These are phyloP conservation scores for Xylariaceae sp. DNA, from an alignment of 2,329 filamentous ascomycete species.

Conservation along the genomic window DNA sequence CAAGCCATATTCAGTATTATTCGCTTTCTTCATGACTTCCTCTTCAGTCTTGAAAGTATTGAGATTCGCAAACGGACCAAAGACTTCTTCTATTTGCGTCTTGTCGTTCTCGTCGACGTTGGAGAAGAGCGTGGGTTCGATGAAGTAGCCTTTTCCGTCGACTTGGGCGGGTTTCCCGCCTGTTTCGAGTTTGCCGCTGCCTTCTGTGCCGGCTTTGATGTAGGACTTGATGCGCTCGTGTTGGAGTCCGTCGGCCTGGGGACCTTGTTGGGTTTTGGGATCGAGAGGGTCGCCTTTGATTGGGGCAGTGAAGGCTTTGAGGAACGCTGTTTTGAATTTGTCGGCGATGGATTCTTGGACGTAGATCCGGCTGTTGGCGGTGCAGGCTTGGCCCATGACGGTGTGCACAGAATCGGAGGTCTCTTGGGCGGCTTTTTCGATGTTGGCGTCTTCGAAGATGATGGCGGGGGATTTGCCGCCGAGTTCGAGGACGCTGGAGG, in stretches of 20 bases:
- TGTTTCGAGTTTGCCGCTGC: no score
- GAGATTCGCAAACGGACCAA: conserved; percentile 68
- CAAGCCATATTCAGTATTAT: conserved; percentile 63
- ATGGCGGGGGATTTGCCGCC: conserved; percentile 73
- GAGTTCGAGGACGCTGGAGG: conserved; percentile 69
- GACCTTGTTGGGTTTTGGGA: conserved; percentile 50
- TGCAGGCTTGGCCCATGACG: conserved; percentile 43
- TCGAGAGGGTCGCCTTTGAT: conserved; percentile 56
- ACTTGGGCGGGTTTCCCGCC: no score
- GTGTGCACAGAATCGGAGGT: conserved; percentile 38
- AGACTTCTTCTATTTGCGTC: conserved; percentile 67
- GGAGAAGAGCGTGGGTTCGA: conserved; percentile 55
- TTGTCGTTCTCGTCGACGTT: conserved; percentile 49
- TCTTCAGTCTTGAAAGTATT: conserved; percentile 63
- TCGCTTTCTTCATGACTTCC: conserved; percentile 60
- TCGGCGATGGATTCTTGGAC: conserved; percentile 58
- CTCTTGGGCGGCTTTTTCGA: conserved; percentile 69
- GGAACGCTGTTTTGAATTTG: no score
- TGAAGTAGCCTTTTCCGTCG: conserved; percentile 52
- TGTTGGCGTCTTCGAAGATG: conserved; percentile 69
- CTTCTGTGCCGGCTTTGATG: no score
- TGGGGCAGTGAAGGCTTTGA: conserved; percentile 57
- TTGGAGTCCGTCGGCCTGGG: no score
- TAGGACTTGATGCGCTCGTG: no score
- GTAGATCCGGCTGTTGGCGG: conserved; percentile 63